Evolutionary conservation across 2,329 filamentous ascomycete species (phyloP).

Genomic region (Ophiostoma australiae): DNA sequence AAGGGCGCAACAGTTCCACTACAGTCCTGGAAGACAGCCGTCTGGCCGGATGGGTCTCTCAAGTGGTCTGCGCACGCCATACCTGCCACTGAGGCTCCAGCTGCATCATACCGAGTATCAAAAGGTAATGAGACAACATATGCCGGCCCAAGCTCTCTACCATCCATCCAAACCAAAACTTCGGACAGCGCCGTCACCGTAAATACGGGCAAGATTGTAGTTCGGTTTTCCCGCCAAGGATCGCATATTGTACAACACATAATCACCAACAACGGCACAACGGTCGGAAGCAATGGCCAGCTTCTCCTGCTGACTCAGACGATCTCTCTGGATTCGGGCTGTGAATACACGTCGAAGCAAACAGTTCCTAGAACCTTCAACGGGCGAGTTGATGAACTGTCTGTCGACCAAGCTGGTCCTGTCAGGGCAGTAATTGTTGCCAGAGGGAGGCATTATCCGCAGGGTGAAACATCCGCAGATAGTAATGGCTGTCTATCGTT

Average conservation of each 20-base stretch:
- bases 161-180: not conserved
- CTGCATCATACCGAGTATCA: not conserved
- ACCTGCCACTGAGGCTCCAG: not conserved
- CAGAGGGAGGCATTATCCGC: not conserved
- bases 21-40: not conserved
- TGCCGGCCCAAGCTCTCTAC: not conserved
- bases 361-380: not conserved
- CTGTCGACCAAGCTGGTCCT: not conserved
- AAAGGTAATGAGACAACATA: not conserved
- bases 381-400: not conserved
- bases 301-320: not conserved
- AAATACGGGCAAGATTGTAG: not conserved
- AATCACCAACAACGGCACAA: not conserved
- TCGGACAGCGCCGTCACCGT: not conserved
- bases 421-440: not conserved
- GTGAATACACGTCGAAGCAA: not conserved
- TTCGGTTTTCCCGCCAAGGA: not conserved
- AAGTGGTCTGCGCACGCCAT: constrained; percentile 8
- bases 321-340: not conserved
- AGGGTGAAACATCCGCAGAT: not conserved
- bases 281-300: not conserved
- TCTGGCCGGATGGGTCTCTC: not conserved
- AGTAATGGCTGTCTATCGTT: not conserved
- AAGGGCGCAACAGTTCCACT: not conserved
- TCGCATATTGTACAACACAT: not conserved